Conservation (phyloP, 2,329 filamentous ascomycete species). For the Colletotrichum costaricense region DNA sequence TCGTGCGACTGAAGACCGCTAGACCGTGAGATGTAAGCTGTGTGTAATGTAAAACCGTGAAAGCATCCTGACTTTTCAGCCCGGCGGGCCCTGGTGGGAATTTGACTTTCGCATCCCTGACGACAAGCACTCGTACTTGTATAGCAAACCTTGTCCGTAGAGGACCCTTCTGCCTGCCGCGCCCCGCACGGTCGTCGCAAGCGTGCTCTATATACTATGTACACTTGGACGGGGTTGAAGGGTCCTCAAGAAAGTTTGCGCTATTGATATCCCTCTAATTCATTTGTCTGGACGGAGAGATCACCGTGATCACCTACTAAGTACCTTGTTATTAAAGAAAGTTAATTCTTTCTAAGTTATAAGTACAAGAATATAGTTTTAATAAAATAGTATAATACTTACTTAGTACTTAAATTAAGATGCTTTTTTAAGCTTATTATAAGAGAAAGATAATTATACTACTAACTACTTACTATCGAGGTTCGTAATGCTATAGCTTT, state of each 20-base stretch:
- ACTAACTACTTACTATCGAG: no score
- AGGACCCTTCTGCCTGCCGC: slow-evolving; percentile 22
- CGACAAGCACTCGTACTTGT: slow-evolving; percentile 1
- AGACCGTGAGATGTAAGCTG: slow-evolving; percentile 5
- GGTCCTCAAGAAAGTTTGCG: slow-evolving; percentile 27
- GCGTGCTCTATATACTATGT: not conserved
- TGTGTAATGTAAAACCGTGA: slow-evolving; percentile 13
- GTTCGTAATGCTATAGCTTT: no score
- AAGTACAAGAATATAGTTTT: no score
- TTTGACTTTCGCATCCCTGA: slow-evolving; percentile 33
- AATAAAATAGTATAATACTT: no score
- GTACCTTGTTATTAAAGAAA: no score
- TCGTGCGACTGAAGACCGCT: not conserved
- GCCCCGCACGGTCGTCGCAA: slow-evolving; percentile 5
- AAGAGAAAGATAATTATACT: no score
- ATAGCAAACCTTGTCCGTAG: slow-evolving; percentile 28
- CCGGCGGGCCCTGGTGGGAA: slow-evolving; percentile 4
- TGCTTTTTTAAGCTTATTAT: no score
- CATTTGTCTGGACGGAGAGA: slow-evolving; percentile 21
- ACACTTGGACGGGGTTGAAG: slow-evolving; percentile 15
- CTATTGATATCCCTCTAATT: slow-evolving; percentile 31
- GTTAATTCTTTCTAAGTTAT: no score
- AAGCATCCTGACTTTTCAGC: slow-evolving; percentile 16
- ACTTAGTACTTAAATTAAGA: no score
- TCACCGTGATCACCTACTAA: slow-evolving; percentile 32